Percentiles rank a stretch among this genome's conserved stretches.
phyloP scores from a whole-genome alignment of 2,329 filamentous ascomycete genomes.

The Fusarium praegraminearum region DNA sequence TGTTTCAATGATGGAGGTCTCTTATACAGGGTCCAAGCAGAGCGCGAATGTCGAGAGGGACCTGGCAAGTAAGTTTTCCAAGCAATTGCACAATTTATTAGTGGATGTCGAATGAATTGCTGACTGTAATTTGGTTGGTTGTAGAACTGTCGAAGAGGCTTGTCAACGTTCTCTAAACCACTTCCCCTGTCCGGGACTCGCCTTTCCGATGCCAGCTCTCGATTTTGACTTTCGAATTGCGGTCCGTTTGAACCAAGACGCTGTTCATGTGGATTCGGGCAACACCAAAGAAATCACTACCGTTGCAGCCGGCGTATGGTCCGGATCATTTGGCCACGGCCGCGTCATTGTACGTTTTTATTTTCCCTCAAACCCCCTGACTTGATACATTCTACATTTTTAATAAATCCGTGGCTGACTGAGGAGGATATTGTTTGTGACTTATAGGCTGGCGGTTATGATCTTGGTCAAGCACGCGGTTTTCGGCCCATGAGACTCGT shows the following conservation, averaged over 20 bases:
- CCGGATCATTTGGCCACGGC: slow-evolving; percentile 62
- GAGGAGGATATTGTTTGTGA: slow-evolving; percentile 31
- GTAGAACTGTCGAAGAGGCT: slow-evolving; percentile 54
- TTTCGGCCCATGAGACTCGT: slow-evolving; percentile 58
- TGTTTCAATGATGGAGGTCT: slow-evolving; percentile 47
- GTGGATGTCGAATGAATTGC: slow-evolving; percentile 18
- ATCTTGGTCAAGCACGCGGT: slow-evolving; percentile 56
- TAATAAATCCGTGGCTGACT: slow-evolving; percentile 39
- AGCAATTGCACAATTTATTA: background rate
- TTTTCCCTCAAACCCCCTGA: background rate
- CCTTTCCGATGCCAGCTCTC: slow-evolving; percentile 60
- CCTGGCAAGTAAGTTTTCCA: slow-evolving; percentile 44
- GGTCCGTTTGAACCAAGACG: slow-evolving; percentile 58
- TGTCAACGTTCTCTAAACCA: slow-evolving; percentile 55
- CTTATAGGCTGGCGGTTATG: slow-evolving; percentile 57
- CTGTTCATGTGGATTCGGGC: slow-evolving; percentile 58
- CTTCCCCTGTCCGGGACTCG: slow-evolving; percentile 57
- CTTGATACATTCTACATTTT: slow-evolving; percentile 13
- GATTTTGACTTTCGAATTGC: slow-evolving; percentile 65
- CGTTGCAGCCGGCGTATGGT: slow-evolving; percentile 61
- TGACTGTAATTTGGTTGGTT: slow-evolving; percentile 35
- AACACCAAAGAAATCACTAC: slow-evolving; percentile 63
- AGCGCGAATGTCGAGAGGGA: slow-evolving; percentile 46
- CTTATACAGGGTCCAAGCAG: slow-evolving; percentile 45
- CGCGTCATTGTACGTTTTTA: slow-evolving; percentile 58